Evolutionary conservation across 495 filamentous ascomycete genomes (phyloP).

Genomic region (Arthonia radiata): DNA sequence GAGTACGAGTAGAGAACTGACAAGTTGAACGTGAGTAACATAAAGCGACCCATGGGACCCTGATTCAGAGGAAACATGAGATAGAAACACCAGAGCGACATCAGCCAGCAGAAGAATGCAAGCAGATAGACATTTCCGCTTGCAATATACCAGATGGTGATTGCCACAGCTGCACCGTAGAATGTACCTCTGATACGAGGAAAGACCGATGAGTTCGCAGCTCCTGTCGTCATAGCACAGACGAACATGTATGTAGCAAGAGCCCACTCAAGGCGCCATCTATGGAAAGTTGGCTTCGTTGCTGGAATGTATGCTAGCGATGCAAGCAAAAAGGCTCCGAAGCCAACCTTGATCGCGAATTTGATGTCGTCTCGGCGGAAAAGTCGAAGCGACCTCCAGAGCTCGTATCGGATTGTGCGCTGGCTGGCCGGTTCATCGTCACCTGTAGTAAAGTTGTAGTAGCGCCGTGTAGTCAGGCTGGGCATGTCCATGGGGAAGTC

Average conservation of each 20-base stretch:
- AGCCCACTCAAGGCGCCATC: slow-evolving; percentile 94
- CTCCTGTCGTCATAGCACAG: slow-evolving; percentile 89
- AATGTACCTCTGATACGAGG: slow-evolving; percentile 73
- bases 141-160: slow-evolving; percentile 51
- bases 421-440: slow-evolving; percentile 8
- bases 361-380: slow-evolving; percentile 42
- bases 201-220: slow-evolving; percentile 74
- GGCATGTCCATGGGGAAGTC: too few relatives aligned
- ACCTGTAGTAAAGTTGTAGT: too few relatives aligned
- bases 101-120: slow-evolving; percentile 51
- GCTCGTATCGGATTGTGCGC: slow-evolving; percentile 17
- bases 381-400: slow-evolving; percentile 32
- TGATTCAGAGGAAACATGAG: slow-evolving; percentile 65
- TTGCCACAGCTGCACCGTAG: slow-evolving; percentile 50
- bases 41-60: slow-evolving; percentile 73
- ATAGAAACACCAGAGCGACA: slow-evolving; percentile 65
- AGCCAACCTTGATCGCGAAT: slow-evolving; percentile 80
- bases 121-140: slow-evolving; percentile 47
- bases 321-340: slow-evolving; percentile 68
- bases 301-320: slow-evolving; percentile 59
- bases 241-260: slow-evolving; percentile 94
- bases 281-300: slow-evolving; percentile 55
- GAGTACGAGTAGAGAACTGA: slow-evolving; percentile 87
- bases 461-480: too few relatives aligned
- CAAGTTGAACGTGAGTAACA: slow-evolving; percentile 76